Base-by-base conservation (phyloP, 139 green algal species). In the Chlamydomonas asymmetrica region DNA sequence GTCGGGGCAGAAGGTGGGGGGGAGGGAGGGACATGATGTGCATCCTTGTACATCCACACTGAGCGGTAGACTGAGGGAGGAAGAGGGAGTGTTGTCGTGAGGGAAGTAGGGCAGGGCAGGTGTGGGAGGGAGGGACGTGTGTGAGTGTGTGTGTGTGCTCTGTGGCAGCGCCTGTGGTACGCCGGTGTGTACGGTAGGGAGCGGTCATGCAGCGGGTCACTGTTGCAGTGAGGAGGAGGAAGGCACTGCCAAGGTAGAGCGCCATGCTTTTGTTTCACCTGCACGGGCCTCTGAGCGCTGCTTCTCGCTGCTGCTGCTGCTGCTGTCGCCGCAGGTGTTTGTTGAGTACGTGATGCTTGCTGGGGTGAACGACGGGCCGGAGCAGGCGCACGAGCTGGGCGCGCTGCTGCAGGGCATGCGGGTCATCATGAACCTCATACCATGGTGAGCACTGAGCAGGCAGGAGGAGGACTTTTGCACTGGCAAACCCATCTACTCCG, bases 301-400 rank as follows among this genome's bases (percentile, higher is more conserved):
- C 31, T 41, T 45, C 48, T 56, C 16, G 16, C 48, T 56, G 48
- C 48, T 56, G 20, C 48, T 66, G 60, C 22, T 40, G 60, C 5
- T 6, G 9, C 32, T 66, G 5, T 13, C 60, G 49, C 49, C 49
- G 80, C 73, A 84, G n/a, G 86, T 98, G 27, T 96, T 98, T 73
- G 78, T 98, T 7, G 94, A 99, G 88, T 99, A 99, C 71, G 94
- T 99, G 10, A 86, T 99, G 85, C 83, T 99, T 71, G 79, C 80
- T 6, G 79, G 81, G 4, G 90, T 98, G 1, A 98, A 98, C 71
- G 95, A 97, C 78, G 72, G 49, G 8, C 34, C 67, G 39, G 75
- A 93, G 78, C 80, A 94, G 40, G 95, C 95, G 37, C 84, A 93
- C 40, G 60, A 94, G 86, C 88, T 97, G 74, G 91, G 88, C 0